Conservation (phyloP, 2,329 filamentous ascomycete species). For the Hypoxylon sp. region DNA sequence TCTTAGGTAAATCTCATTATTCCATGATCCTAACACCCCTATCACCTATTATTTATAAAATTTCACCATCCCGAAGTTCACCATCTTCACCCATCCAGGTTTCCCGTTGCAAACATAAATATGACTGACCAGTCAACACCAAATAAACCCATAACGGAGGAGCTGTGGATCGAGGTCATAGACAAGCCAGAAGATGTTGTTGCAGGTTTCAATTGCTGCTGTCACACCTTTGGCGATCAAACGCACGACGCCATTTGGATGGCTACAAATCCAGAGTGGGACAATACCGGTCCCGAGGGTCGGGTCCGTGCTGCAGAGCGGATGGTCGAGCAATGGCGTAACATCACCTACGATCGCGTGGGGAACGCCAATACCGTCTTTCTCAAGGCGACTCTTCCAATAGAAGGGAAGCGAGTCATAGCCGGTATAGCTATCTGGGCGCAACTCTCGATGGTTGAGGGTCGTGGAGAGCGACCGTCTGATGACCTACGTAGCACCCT, state of each 20-base stretch:
- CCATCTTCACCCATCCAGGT: too few species aligned
- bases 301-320: slow-evolving; percentile 47
- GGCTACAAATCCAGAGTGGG: slow-evolving; percentile 63
- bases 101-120: slow-evolving; percentile 6
- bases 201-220: slow-evolving; percentile 44
- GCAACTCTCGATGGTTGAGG: slow-evolving; percentile 59
- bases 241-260: slow-evolving; percentile 60
- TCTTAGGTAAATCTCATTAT: too few species aligned
- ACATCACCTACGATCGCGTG: slow-evolving; percentile 50
- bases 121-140: neutral
- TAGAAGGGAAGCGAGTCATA: slow-evolving; percentile 46
- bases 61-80: too few species aligned
- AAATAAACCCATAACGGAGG: slow-evolving; percentile 6
- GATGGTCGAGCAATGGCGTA: slow-evolving; percentile 54
- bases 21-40: too few species aligned
- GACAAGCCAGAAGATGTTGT: slow-evolving; percentile 35
- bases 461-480: slow-evolving; percentile 54
- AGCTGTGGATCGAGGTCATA: slow-evolving; percentile 39
- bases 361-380: slow-evolving; percentile 61
- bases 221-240: slow-evolving; percentile 60
- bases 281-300: slow-evolving; percentile 54
- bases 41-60: too few species aligned
- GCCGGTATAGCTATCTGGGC: slow-evolving; percentile 65
- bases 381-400: slow-evolving; percentile 60
- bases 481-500: slow-evolving; percentile 45